phyloP scores from a whole-genome alignment of 2,329 filamentous ascomycete genomes.

The Nemania diffusa region DNA sequence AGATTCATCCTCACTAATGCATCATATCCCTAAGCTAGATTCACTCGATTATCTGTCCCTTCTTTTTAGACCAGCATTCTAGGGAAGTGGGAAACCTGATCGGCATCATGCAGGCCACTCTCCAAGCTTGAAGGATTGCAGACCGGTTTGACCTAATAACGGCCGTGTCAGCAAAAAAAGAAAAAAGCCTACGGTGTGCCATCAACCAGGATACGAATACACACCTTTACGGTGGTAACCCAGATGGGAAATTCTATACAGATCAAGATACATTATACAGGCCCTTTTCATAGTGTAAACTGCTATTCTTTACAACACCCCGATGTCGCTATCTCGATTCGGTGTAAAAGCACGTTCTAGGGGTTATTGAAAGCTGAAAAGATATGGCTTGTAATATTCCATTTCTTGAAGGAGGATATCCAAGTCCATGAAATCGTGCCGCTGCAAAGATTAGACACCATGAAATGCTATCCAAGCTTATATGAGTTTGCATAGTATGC shows the following conservation, averaged over 20 bases:
- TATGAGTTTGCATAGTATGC: not conserved
- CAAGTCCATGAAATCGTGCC: not conserved
- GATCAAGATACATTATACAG: not conserved
- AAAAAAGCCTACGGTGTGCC: conserved; percentile 1
- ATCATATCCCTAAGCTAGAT: not conserved
- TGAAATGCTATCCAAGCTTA: not conserved
- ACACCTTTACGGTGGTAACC: not conserved
- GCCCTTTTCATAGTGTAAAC: not conserved
- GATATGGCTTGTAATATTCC: not conserved
- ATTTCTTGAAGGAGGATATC: not conserved
- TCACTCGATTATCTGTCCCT: not conserved
- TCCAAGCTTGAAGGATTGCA: not conserved
- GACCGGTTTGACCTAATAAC: not conserved
- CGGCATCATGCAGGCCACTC: conserved; percentile 6
- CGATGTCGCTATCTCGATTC: not conserved
- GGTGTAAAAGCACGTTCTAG: not conserved
- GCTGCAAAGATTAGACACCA: not conserved
- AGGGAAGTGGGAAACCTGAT: not conserved
- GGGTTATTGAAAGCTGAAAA: not conserved
- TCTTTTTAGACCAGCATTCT: conserved; percentile 8
- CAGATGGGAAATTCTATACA: not conserved
- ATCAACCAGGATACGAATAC: not conserved
- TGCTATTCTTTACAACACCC: not conserved
- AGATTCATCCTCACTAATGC: not conserved
- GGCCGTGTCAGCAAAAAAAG: not conserved